Base-by-base conservation (phyloP, 1,284 basidiomycete genomes). In the Inonotus obliquus region DNA sequence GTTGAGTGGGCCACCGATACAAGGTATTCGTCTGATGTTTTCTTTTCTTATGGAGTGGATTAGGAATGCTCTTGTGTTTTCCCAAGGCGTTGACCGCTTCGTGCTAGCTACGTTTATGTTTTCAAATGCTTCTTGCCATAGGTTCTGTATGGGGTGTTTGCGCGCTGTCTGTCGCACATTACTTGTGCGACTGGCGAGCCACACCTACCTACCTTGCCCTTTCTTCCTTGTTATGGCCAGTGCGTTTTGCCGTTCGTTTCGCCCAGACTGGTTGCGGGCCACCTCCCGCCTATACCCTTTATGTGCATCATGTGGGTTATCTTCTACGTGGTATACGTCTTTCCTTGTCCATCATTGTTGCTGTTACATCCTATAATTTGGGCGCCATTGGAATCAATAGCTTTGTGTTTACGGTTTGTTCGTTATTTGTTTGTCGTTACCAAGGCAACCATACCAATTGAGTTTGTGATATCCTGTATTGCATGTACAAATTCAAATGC, bases 221-320 rank as follows among this genome's bases (percentile, higher is more conserved):
- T 23, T 19, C 32, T 51, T 51, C 37, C 49, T 17, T 6, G 53
- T 19, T 35, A 44, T 53, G 10, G 19, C 23, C n/a, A n/a, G n/a
- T n/a, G n/a, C n/a, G n/a, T 59, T 25, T 21, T 32, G 32, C 10
- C 23, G 5, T 49, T 54, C 53, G 2, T 54, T 32, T 27, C 41
- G 56, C 61, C 60, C 60, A 56, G 60, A 51, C 60, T 47, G 60
- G 60, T 19, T 61, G 48, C 60, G 60, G 60, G 60, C 60, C 60
- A 49, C 60, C 60, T 61, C 60, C 60, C 60, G 60, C 35, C 23
- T 54, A 61, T 61, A 61, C 60, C 60, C 37, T 21, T 47, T 55
- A 47, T 38, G 14, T 56, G 39, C 32, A 49, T 45, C 23, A 29
- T 44, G 52, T 47, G 25, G 27, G 54, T 51, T 32, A 51, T 49